Percentiles rank a stretch among this genome's conserved stretches.
Conservation (phyloP, 2,329 filamentous ascomycete genomes). For the Penicillium rolfsii region DNA sequence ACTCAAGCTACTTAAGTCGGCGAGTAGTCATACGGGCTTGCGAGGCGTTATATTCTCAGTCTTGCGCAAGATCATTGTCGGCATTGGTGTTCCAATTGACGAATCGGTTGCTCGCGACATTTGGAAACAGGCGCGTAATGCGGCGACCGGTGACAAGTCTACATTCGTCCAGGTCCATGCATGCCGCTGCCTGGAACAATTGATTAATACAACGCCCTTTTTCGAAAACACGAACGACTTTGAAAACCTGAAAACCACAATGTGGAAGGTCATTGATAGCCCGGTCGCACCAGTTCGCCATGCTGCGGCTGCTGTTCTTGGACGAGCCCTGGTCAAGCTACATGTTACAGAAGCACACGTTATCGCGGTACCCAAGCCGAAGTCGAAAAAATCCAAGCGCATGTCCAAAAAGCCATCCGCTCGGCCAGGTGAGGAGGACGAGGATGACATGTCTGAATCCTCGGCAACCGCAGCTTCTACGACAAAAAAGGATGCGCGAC, state of each 20-base stretch:
- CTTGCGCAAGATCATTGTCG: conserved; percentile 73
- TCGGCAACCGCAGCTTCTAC: conserved; percentile 49
- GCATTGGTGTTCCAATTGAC: conserved; percentile 77
- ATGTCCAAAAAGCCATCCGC: conserved; percentile 64
- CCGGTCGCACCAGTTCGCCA: conserved; percentile 74
- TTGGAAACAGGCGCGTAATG: conserved; percentile 86
- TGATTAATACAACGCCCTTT: conserved; percentile 73
- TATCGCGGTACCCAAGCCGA: conserved; percentile 60
- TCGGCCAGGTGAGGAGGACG: conserved; percentile 70
- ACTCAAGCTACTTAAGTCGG: conserved; percentile 77
- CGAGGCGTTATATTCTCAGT: conserved; percentile 77
- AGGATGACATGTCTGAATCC: conserved; percentile 73
- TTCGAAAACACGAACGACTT: conserved; percentile 91
- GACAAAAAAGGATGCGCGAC: conserved; percentile 70
- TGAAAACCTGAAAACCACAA: conserved; percentile 77
- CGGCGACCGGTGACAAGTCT: conserved; percentile 79
- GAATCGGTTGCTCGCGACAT: conserved; percentile 84
- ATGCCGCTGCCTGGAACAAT: conserved; percentile 75
- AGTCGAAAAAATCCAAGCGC: conserved; percentile 72
- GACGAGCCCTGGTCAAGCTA: conserved; percentile 78
- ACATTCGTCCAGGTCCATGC: conserved; percentile 76
- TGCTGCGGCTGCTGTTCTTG: conserved; percentile 82
- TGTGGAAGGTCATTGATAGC: conserved; percentile 88
- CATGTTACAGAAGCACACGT: conserved; percentile 66
- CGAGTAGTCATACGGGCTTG: conserved; percentile 78